Evolutionary conservation across 2,329 filamentous ascomycete genomes (phyloP).

Genomic region (Verticillium nonalfalfae): DNA sequence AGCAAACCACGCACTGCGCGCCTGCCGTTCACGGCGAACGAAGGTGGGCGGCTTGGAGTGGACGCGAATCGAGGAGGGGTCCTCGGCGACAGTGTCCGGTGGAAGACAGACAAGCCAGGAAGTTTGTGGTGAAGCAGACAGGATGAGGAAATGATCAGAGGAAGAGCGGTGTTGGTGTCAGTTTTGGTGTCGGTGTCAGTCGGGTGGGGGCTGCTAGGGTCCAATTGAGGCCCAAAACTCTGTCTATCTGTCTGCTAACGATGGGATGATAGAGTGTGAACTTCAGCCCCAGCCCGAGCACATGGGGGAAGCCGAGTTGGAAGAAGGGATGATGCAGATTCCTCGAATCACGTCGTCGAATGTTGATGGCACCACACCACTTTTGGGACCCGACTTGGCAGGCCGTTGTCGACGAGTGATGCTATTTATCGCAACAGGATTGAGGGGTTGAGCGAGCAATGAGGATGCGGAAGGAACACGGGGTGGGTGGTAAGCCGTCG

Average conservation of each 20-base stretch:
- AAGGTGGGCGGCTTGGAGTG: neutral
- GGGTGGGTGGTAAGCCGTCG: too few relatives aligned
- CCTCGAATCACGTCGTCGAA: neutral
- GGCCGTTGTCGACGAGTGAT: neutral
- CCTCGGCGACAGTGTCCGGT: too few relatives aligned
- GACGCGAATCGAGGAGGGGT: neutral
- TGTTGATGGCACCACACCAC: neutral
- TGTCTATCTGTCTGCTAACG: neutral
- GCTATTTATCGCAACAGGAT: neutral
- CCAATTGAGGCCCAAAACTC: neutral
- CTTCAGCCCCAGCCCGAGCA: neutral
- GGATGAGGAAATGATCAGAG: neutral
- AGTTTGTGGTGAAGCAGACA: neutral
- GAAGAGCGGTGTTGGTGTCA: neutral
- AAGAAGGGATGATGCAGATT: neutral
- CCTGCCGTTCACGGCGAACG: neutral
- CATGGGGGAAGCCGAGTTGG: neutral
- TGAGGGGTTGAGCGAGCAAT: too few relatives aligned
- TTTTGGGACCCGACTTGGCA: neutral
- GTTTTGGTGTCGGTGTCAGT: neutral
- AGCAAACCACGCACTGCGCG: neutral
- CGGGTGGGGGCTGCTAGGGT: neutral
- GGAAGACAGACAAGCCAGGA: neutral
- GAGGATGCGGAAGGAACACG: too few relatives aligned
- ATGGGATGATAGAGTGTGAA: neutral